Evolutionary conservation across 208 protist species (phyloP).

Genomic region (Angomonas deanei): DNA sequence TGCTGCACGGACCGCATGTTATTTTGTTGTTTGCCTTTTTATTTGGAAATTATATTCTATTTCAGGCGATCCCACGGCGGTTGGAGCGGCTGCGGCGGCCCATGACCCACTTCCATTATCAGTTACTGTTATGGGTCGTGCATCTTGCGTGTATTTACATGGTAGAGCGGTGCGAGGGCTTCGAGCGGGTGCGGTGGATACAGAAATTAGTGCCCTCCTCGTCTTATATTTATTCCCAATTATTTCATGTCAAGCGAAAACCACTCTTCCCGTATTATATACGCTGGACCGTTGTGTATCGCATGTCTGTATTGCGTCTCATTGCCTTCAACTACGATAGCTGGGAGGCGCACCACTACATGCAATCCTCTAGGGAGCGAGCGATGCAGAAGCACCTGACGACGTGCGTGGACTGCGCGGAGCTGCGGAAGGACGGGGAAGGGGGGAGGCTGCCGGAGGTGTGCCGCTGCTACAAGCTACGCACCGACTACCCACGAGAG

Average conservation of each 20-base stretch:
- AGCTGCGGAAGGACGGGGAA: neutral
- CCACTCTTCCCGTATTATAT: slow-evolving; percentile 8
- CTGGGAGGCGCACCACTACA: slow-evolving; percentile 24
- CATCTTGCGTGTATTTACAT: neutral
- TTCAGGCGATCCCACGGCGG: neutral
- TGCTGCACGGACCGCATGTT: neutral
- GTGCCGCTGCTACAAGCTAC: slow-evolving; percentile 49
- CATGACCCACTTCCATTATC: neutral
- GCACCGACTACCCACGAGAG: slow-evolving; percentile 41
- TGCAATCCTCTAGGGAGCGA: slow-evolving; percentile 5
- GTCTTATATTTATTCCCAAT: too few species aligned
- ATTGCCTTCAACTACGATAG: slow-evolving; percentile 76
- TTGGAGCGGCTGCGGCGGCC: neutral
- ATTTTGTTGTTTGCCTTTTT: neutral
- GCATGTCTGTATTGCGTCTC: slow-evolving; percentile 76
- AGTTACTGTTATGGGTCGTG: neutral
- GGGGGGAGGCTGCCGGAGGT: slow-evolving; percentile 6
- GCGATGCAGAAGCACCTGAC: slow-evolving; percentile 21
- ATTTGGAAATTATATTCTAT: neutral
- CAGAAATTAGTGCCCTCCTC: neutral
- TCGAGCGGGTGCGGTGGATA: too few species aligned
- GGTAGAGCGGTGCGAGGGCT: too few species aligned
- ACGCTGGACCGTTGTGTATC: slow-evolving; percentile 62
- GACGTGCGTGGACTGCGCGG: slow-evolving; percentile 30
- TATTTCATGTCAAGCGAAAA: neutral